phyloP scores from a whole-genome alignment of 1,284 basidiomycete genomes.

The Boletus subluridellus region DNA sequence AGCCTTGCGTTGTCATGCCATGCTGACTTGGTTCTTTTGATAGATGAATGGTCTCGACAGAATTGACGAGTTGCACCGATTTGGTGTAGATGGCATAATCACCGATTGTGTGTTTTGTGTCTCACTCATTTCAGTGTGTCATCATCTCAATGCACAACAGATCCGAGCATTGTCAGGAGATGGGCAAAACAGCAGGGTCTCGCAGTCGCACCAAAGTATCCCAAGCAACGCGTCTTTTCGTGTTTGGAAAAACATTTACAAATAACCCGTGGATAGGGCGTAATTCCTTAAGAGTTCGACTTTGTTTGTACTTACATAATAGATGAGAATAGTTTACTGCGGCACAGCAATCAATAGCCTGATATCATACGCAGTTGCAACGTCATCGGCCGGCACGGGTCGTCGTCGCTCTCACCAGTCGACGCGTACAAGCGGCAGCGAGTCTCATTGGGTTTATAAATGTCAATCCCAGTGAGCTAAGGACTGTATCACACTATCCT shows the following conservation, averaged over 20 bases:
- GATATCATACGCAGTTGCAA: background rate
- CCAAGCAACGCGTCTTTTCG: slow-evolving; percentile 52
- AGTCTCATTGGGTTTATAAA: slow-evolving; percentile 12
- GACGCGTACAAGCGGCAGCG: background rate
- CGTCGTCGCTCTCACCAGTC: background rate
- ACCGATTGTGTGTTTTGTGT: slow-evolving; percentile 50
- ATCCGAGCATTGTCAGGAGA: slow-evolving; percentile 53
- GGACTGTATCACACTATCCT: background rate
- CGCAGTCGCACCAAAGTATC: slow-evolving; percentile 51
- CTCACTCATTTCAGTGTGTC: background rate
- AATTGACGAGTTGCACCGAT: slow-evolving; percentile 54
- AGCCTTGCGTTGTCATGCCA: background rate
- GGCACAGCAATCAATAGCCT: background rate
- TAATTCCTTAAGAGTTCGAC: background rate
- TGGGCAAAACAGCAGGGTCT: slow-evolving; percentile 50
- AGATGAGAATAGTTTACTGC: background rate
- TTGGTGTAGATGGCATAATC: slow-evolving; percentile 70
- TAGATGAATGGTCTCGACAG: slow-evolving; percentile 61
- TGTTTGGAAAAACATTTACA: slow-evolving; percentile 51
- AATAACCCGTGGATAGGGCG: background rate
- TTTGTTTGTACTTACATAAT: too few relatives aligned
- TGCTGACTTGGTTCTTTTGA: slow-evolving; percentile 8
- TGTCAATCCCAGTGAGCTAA: background rate
- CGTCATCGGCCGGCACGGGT: background rate
- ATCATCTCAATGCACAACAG: slow-evolving; percentile 27